phyloP scores from a whole-genome alignment of 257 asterid genomes.

The Nicotiana sylvestris region DNA sequence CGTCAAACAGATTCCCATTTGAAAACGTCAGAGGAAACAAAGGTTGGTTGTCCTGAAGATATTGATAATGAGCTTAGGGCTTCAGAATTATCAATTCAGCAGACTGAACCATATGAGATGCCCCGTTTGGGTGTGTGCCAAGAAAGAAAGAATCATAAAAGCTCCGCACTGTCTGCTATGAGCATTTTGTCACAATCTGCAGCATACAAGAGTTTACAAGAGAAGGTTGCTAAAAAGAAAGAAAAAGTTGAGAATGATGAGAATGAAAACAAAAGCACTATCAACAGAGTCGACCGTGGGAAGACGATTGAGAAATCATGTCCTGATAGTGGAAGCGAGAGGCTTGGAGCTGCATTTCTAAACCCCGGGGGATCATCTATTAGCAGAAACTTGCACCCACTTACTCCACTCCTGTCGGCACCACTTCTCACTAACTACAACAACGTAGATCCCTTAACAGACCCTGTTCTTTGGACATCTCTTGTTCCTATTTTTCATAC shows the following conservation, averaged over 20 bases:
- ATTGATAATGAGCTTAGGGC: constrained; percentile 62
- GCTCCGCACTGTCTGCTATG: constrained; percentile 59
- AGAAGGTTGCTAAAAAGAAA: constrained; percentile 60
- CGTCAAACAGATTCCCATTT: constrained; percentile 52
- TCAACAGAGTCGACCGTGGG: constrained; percentile 48
- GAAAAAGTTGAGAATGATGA: constrained; percentile 68
- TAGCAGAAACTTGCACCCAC: constrained; percentile 52
- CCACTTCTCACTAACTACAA: constrained; percentile 74
- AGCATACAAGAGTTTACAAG: constrained; percentile 76
- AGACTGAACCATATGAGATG: constrained; percentile 93
- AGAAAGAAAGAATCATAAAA: constrained; percentile 54
- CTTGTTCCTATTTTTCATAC: constrained; percentile 64
- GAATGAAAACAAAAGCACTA: constrained; percentile 58
- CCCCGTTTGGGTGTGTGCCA: constrained; percentile 68
- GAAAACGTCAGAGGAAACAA: constrained; percentile 61
- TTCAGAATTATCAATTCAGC: constrained; percentile 48
- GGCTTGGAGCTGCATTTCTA: constrained; percentile 56
- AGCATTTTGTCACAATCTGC: constrained; percentile 68
- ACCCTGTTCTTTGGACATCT: constrained; percentile 80
- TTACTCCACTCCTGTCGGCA: constrained; percentile 70
- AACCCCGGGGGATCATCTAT: constrained; percentile 57
- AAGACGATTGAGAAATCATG: constrained; percentile 55
- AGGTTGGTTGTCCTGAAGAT: constrained; percentile 54
- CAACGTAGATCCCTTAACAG: constrained; percentile 66
- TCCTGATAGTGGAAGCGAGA: constrained; percentile 50